Conservation (phyloP, 2,329 filamentous ascomycete genomes). For the Erysiphe pisi region DNA sequence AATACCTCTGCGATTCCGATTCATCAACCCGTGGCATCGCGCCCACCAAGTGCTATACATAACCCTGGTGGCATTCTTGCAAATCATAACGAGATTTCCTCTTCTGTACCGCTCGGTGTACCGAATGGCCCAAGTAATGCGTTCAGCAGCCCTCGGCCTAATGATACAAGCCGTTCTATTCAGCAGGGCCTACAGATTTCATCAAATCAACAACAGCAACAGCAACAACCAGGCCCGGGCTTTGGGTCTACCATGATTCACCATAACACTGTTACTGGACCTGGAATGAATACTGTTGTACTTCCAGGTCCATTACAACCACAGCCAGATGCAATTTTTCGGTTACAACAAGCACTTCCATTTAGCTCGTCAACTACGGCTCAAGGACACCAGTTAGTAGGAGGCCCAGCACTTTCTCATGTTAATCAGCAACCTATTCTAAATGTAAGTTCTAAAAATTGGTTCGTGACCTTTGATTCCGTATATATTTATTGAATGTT, state of each 20-base stretch:
- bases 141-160: conserved; percentile 48
- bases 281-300: conserved; percentile 50
- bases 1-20: conserved; percentile 80
- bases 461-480: too few species aligned
- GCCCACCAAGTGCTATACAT: conserved; percentile 71
- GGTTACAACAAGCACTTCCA: conserved; percentile 50
- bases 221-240: conserved; percentile 52
- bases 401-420: conserved; percentile 51
- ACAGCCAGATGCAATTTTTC: conserved; percentile 42
- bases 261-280: conserved; percentile 46
- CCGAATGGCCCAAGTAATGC: conserved; percentile 37
- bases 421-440: conserved; percentile 70
- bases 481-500: too few species aligned
- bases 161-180: conserved; percentile 44
- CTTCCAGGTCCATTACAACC: conserved; percentile 54
- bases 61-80: conserved; percentile 81
- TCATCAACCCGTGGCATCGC: conserved; percentile 83
- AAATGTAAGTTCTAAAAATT: conserved; percentile 44
- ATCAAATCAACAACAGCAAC: conserved; percentile 35
- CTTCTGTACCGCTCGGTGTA: conserved; percentile 41
- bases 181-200: conserved; percentile 45
- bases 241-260: conserved; percentile 43
- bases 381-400: conserved; percentile 35
- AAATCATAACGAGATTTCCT: conserved; percentile 53
- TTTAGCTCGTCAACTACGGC: conserved; percentile 41